Evolutionary conservation across 768 basidiomycete species (phyloP).

Genomic region (Tephrocybe sp.): DNA sequence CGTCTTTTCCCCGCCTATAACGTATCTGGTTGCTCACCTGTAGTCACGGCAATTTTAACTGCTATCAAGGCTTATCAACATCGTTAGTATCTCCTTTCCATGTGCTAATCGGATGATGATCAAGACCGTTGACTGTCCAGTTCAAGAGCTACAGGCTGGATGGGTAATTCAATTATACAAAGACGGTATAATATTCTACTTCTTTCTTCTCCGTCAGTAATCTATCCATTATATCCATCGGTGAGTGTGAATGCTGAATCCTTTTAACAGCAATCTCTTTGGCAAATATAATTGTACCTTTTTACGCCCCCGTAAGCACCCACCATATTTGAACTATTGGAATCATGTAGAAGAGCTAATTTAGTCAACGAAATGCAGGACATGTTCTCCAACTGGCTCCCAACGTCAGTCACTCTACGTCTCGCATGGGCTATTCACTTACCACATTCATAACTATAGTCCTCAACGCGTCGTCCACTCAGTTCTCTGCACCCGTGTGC

Average conservation of each 20-base stretch:
- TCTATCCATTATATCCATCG: neutral
- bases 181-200: constrained; percentile 41
- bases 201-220: constrained; percentile 34
- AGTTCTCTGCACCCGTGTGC: constrained; percentile 38
- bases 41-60: constrained; percentile 38
- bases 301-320: constrained; percentile 30
- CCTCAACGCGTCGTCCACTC: constrained; percentile 45
- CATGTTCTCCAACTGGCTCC: constrained; percentile 40
- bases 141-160: constrained; percentile 30
- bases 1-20: neutral
- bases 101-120: neutral
- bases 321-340: too few species aligned
- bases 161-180: constrained; percentile 38
- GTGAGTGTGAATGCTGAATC: neutral
- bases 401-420: constrained; percentile 28
- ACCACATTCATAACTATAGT: constrained; percentile 17
- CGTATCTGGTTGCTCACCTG: neutral
- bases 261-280: constrained; percentile 31
- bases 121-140: constrained; percentile 14
- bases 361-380: constrained; percentile 18
- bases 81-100: constrained; percentile 24
- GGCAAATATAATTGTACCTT: constrained; percentile 38
- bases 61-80: constrained; percentile 35
- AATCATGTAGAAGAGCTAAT: neutral
- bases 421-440: neutral